These are phyloP conservation scores for Apiotrichum brassicae DNA, from an alignment of 1,284 basidiomycete genomes.

Conservation along the genomic window DNA sequence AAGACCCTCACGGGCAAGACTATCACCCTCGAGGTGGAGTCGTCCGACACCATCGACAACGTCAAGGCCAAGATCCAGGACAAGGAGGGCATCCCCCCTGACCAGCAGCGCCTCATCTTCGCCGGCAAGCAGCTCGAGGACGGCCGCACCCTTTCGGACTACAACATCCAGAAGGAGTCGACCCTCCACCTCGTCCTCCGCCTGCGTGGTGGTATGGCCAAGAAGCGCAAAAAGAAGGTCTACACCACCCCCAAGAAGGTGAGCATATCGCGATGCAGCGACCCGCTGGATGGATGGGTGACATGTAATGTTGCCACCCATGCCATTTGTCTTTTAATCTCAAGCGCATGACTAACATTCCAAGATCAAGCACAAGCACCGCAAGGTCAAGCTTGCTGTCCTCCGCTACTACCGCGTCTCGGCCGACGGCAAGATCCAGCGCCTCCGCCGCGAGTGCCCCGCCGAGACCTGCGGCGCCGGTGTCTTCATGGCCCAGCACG, in stretches of 20 bases:
- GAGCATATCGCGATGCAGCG: not conserved
- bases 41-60: conserved; percentile 92
- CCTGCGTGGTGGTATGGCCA: conserved; percentile 72
- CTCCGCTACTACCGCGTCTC: conserved; percentile 98
- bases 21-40: conserved; percentile 87
- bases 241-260: conserved; percentile 90
- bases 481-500: conserved; percentile 95
- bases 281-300: too few relatives aligned
- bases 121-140: conserved; percentile 98
- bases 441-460: conserved; percentile 82
- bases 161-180: conserved; percentile 94
- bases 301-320: too few relatives aligned
- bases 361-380: conserved; percentile 92
- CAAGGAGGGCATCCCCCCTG: conserved; percentile 76
- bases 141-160: conserved; percentile 81
- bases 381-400: conserved; percentile 74
- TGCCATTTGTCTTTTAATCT: not conserved
- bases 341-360: not conserved
- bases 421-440: conserved; percentile 98
- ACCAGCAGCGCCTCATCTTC: conserved; percentile 97
- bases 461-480: conserved; percentile 83
- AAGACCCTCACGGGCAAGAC: conserved; percentile 87
- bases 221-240: conserved; percentile 97
- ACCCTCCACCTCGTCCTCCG: conserved; percentile 94
- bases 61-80: conserved; percentile 95